phyloP scores from a whole-genome alignment of 805 yeast genomes.

The Wickerhamomyces ciferrii region DNA sequence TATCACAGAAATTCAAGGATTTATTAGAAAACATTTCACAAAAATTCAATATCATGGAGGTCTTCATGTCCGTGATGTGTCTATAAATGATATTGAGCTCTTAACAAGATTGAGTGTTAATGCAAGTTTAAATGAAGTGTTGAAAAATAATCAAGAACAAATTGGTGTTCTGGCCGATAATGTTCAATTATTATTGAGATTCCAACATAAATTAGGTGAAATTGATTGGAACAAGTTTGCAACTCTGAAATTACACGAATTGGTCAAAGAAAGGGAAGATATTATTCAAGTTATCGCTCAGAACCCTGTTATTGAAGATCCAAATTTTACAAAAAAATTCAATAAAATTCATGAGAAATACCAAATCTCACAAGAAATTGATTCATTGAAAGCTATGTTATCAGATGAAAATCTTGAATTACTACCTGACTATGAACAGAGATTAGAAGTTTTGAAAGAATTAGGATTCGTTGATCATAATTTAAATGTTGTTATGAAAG shows the following conservation, averaged over 20 bases:
- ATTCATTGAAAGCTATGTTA: slow-evolving; percentile 50
- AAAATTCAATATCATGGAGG: slow-evolving; percentile 24
- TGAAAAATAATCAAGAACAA: slow-evolving; percentile 19
- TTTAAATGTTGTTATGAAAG: slow-evolving; percentile 78
- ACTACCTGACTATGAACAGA: slow-evolving; percentile 89
- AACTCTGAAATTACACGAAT: slow-evolving; percentile 29
- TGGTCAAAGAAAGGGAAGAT: slow-evolving; percentile 31
- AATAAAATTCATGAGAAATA: slow-evolving; percentile 40
- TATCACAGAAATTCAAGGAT: slow-evolving; percentile 23
- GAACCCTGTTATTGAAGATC: slow-evolving; percentile 28
- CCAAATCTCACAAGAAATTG: slow-evolving; percentile 44
- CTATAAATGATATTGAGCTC: slow-evolving; percentile 36
- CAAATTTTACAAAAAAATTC: slow-evolving; percentile 40
- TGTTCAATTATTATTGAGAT: slow-evolving; percentile 28
- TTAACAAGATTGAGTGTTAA: slow-evolving; percentile 29
- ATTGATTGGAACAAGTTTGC: slow-evolving; percentile 32
- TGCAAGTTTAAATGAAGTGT: slow-evolving; percentile 5
- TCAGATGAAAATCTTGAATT: slow-evolving; percentile 87
- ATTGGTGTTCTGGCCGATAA: slow-evolving; percentile 31
- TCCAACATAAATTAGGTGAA: slow-evolving; percentile 39
- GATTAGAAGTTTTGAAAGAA: slow-evolving; percentile 71
- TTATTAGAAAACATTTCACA: slow-evolving; percentile 20
- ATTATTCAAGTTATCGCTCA: slow-evolving; percentile 26
- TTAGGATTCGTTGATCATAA: slow-evolving; percentile 75
- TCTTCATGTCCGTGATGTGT: slow-evolving; percentile 32